Evolutionary conservation across 169 alveolate genomes (phyloP).

Genomic region (Eimeria brunetti): DNA sequence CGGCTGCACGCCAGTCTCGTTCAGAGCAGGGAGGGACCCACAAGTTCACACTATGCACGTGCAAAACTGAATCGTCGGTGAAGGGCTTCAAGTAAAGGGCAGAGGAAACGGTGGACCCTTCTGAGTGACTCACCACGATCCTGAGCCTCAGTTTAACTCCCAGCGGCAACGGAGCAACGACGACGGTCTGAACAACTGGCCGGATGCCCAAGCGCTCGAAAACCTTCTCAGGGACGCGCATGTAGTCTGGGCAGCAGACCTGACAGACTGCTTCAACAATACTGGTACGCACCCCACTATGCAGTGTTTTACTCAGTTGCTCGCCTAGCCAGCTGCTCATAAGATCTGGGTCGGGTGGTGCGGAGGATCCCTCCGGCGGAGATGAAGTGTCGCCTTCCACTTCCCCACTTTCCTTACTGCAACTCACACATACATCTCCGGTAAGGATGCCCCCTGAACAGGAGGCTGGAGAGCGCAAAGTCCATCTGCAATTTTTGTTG

Average conservation of each 20-base stretch:
- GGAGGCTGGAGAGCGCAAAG: background rate
- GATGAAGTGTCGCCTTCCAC: background rate
- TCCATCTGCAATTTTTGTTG: background rate
- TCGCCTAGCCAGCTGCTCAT: constrained; percentile 22
- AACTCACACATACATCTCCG: constrained; percentile 26
- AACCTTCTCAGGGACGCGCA: background rate
- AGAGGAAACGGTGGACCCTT: background rate
- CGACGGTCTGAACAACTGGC: constrained; percentile 22
- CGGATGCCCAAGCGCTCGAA: background rate
- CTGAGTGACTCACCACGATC: background rate
- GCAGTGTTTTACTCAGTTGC: background rate
- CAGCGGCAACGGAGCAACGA: constrained; percentile 46
- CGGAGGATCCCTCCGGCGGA: background rate
- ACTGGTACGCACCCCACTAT: background rate
- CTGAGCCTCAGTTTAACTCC: constrained; percentile 28
- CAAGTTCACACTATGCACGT: constrained; percentile 56
- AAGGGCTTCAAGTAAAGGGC: background rate
- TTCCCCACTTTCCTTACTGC: background rate
- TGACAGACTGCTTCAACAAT: constrained; percentile 30
- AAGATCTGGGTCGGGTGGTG: background rate
- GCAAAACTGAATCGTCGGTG: constrained; percentile 14
- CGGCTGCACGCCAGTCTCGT: background rate
- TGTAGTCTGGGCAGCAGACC: background rate
- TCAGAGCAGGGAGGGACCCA: constrained; percentile 59
- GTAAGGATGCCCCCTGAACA: constrained; percentile 5